Base-by-base conservation (phyloP, 2,329 filamentous ascomycete genomes). In the Fusarium stilboides region DNA sequence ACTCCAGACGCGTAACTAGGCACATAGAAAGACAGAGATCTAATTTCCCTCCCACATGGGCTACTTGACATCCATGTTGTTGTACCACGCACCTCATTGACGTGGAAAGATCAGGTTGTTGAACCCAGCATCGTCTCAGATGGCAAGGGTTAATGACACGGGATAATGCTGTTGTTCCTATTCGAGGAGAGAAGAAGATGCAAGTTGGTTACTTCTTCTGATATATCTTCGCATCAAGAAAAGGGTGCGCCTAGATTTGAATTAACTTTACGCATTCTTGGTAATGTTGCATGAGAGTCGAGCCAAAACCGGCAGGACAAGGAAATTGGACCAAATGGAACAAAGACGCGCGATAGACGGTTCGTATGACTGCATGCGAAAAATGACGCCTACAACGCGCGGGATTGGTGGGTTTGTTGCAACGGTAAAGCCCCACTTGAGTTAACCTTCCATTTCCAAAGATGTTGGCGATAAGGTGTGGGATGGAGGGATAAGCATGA, bases 381-480 rank as follows among this genome's bases (percentile, higher is more conserved):
- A 31, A 54, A 69, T 68, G 72, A 71, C 52, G 57, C 51, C 68
- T 43, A 50, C 40, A 34, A 36, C 28, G 50, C 56, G 39, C 54
- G 52, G 62, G 68, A 74, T 74, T 74, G 72, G 72, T 60, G 62
- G 66, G 50, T 20, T 45, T 62, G 52, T 31, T 46, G 8, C 33
- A 71, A 61, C 55, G 37, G 62, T 50, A 59, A 34, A 31, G 66
- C 20, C 22, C 47, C 71, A 72, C 71, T 62, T 64, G 54, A 65
- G 44, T 34, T 40, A 69, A 69, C 62, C 57, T 58, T 67, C 36
- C 26, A 45, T 43, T 59, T 65, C 45, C 39, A 39, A 24, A 34
- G 24, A 47, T 52, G 42, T 24, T 50, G 43, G 43, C 24, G 70
- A 70, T 68, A 63, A 64, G 55, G 57, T 58, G 53, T 66, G 53